Percentiles rank a stretch among this genome's conserved stretches.
These are phyloP conservation scores for Lasiodiplodia sp. DNA, from an alignment of 2,329 filamentous ascomycete species.

Conservation along the genomic window DNA sequence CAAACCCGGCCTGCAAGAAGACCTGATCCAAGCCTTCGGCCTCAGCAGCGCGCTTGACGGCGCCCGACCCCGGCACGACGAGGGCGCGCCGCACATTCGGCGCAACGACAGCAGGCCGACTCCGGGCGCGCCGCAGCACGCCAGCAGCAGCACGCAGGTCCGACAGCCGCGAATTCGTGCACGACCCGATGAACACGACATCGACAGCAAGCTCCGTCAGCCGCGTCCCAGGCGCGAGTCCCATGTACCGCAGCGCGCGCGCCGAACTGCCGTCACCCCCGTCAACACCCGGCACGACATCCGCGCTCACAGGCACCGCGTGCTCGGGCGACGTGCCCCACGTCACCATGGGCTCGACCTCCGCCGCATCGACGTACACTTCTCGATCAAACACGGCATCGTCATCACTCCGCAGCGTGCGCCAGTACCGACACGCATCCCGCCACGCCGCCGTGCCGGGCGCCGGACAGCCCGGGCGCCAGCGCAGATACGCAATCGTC, in stretches of 20 bases:
- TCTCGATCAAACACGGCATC: constrained; percentile 89
- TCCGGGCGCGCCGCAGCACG: constrained; percentile 84
- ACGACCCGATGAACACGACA: constrained; percentile 98
- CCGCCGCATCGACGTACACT: constrained; percentile 87
- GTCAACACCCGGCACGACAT: too few species aligned
- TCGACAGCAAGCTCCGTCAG: constrained; percentile 91
- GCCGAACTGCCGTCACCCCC: constrained; percentile 81
- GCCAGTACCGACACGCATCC: constrained; percentile 87
- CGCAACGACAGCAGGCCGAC: constrained; percentile 59
- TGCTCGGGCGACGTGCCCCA: constrained; percentile 99
- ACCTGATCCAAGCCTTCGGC: constrained; percentile 91
- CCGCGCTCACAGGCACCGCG: constrained; percentile 89
- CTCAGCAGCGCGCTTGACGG: constrained; percentile 92
- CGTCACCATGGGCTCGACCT: constrained; percentile 90
- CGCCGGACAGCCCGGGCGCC: constrained; percentile 85
- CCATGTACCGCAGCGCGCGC: constrained; percentile 95
- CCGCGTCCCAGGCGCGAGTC: constrained; percentile 80
- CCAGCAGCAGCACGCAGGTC: constrained; percentile 87
- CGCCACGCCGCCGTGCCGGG: constrained; percentile 68
- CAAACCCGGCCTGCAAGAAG: constrained; percentile 90
- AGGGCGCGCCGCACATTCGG: constrained; percentile 90
- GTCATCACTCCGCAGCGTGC: constrained; percentile 81
- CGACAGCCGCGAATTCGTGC: constrained; percentile 96
- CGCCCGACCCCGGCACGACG: constrained; percentile 94
- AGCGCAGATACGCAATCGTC: constrained; percentile 95